Conservation (phyloP, 192 early-diverging fungal genomes). For the Irineochytrium annulatum region DNA sequence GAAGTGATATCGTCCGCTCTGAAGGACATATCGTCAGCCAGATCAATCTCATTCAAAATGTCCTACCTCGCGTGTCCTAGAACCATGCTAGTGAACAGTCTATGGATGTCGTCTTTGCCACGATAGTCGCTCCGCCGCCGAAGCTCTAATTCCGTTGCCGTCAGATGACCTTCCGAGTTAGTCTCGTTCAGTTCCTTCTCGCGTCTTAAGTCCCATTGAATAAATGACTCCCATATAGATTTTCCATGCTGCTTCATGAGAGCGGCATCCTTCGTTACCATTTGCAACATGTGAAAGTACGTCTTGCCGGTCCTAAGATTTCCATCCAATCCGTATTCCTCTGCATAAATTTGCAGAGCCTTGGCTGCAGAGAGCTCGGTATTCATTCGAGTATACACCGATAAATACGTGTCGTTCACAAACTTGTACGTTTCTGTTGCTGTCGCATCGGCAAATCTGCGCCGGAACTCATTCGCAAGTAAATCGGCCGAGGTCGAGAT, state of each 20-base stretch:
- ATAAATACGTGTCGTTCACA: too few species aligned
- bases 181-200: constrained; percentile 20
- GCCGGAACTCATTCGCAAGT: too few species aligned
- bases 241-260: constrained; percentile 13
- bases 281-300: constrained; percentile 1
- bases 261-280: constrained; percentile 6
- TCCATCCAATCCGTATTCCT: too few species aligned
- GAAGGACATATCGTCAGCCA: neutral
- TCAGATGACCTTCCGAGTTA: neutral
- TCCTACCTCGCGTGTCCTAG: constrained; percentile 17
- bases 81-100: constrained; percentile 17
- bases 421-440: too few species aligned
- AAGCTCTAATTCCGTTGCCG: neutral
- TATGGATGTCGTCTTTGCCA: constrained; percentile 11
- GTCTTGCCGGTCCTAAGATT: constrained; percentile 11
- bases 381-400: too few species aligned
- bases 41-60: neutral
- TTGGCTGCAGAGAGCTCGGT: too few species aligned
- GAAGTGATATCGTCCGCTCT: constrained; percentile 22
- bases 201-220: constrained; percentile 24
- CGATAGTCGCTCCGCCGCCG: constrained; percentile 7
- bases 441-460: too few species aligned
- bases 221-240: constrained; percentile 24
- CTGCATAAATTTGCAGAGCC: too few species aligned
- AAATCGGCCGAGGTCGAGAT: too few species aligned